Conservation (phyloP, 2,329 filamentous ascomycete genomes). For the Cytospora schulzeri region DNA sequence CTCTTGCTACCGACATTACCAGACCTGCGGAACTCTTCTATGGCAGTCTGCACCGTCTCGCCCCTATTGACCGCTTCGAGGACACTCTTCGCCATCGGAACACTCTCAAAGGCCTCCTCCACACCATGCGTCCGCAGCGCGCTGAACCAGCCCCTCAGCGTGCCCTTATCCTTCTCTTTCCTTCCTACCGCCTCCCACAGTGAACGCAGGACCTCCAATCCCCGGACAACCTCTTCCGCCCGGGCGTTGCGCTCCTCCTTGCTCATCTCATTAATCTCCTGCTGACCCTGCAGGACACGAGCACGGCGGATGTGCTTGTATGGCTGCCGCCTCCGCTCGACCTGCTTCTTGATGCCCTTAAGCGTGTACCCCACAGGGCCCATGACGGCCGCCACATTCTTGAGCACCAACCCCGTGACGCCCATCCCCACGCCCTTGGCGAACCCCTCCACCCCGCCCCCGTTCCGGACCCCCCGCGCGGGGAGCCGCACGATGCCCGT, state of each 20-base stretch:
- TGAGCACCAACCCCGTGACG: constrained; percentile 64
- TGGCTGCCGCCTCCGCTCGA: constrained; percentile 55
- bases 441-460: constrained; percentile 47
- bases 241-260: constrained; percentile 36
- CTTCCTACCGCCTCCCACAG: constrained; percentile 44
- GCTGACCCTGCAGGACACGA: constrained; percentile 60
- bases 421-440: constrained; percentile 64
- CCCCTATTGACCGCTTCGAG: constrained; percentile 50
- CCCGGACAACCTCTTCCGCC: constrained; percentile 39
- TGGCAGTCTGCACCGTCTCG: constrained; percentile 41
- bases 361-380: constrained; percentile 64
- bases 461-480: constrained; percentile 56
- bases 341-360: constrained; percentile 65
- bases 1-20: constrained; percentile 28
- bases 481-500: constrained; percentile 65
- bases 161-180: constrained; percentile 40
- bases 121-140: constrained; percentile 43
- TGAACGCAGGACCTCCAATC: constrained; percentile 46
- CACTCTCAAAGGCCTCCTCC: constrained; percentile 52
- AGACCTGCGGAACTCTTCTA: constrained; percentile 33
- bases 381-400: constrained; percentile 63
- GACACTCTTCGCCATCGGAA: constrained; percentile 48
- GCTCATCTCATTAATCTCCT: constrained; percentile 43
- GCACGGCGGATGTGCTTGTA: constrained; percentile 57
- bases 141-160: constrained; percentile 37